These are phyloP conservation scores for Evansstolkia leycettana DNA, from an alignment of 495 filamentous ascomycete species.

Conservation along the genomic window DNA sequence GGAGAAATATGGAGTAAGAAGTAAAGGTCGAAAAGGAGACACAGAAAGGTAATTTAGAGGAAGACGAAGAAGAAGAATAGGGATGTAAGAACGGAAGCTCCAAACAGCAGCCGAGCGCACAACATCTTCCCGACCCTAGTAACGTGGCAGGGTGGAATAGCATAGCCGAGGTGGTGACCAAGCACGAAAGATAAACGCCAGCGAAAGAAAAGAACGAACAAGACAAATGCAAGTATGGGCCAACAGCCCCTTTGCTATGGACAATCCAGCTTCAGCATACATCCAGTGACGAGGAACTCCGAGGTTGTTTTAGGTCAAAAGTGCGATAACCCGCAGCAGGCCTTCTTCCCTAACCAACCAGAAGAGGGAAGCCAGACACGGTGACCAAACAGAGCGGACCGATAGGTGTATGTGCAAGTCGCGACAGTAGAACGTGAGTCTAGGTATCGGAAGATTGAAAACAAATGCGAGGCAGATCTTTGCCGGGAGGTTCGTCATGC, in stretches of 20 bases:
- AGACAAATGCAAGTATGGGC: constrained; percentile 8
- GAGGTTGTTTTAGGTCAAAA: not conserved
- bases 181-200: constrained; percentile 15
- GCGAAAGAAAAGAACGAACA: constrained; percentile 4
- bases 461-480: constrained; percentile 13
- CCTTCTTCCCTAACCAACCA: not conserved
- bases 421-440: constrained; percentile 6
- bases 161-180: constrained; percentile 13
- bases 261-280: constrained; percentile 10
- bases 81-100: not conserved
- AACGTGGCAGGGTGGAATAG: constrained; percentile 30
- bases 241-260: constrained; percentile 15
- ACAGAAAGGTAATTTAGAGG: constrained; percentile 6
- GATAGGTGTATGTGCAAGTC: constrained; percentile 27
- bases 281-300: not conserved
- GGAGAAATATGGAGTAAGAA: constrained; percentile 9
- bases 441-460: constrained; percentile 7
- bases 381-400: constrained; percentile 8
- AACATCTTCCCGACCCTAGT: constrained; percentile 27
- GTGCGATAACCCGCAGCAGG: no score
- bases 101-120: not conserved
- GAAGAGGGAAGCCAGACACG: constrained; percentile 2
- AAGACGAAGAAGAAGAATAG: constrained; percentile 8
- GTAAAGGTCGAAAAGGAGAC: constrained; percentile 3
- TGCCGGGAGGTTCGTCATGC: constrained; percentile 25